Percentiles rank a stretch among this genome's conserved stretches.
These are phyloP conservation scores for Mortierella sp. DNA, from an alignment of 371 early-diverging fungal species.

Conservation along the genomic window DNA sequence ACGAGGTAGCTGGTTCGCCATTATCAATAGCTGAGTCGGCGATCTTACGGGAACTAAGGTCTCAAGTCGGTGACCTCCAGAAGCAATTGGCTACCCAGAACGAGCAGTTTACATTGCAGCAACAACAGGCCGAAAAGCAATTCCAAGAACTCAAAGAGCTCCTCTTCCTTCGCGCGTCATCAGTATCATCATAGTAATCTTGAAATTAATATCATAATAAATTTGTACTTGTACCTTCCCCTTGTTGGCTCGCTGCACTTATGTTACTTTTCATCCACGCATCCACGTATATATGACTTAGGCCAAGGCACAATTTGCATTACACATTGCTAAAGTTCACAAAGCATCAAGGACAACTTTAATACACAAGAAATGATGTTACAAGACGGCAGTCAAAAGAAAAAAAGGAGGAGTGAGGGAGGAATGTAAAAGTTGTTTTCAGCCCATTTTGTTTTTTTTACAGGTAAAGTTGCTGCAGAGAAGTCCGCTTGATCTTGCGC, in stretches of 20 bases:
- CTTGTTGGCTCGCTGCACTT: too few species aligned
- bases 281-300: not conserved
- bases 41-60: not conserved
- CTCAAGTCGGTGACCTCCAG: not conserved
- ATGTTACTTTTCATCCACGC: not conserved
- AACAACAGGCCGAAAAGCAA: not conserved
- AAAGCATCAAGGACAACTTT: not conserved
- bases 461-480: conserved; percentile 42
- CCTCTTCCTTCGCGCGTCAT: not conserved
- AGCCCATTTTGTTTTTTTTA: conserved; percentile 7
- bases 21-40: not conserved
- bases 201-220: not conserved
- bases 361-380: not conserved
- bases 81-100: not conserved
- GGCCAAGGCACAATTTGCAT: not conserved
- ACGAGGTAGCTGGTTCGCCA: too few species aligned
- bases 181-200: not conserved
- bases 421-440: too few species aligned
- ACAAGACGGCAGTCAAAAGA: not conserved
- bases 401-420: not conserved
- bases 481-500: conserved; percentile 26
- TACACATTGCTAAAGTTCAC: not conserved
- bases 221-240: not conserved
- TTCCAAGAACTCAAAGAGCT: not conserved
- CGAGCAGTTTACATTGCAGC: not conserved